Percentiles rank a stretch among this genome's conserved stretches.
Conservation (phyloP, 140 eudicot species). For the Ambrosia hybrid region DNA sequence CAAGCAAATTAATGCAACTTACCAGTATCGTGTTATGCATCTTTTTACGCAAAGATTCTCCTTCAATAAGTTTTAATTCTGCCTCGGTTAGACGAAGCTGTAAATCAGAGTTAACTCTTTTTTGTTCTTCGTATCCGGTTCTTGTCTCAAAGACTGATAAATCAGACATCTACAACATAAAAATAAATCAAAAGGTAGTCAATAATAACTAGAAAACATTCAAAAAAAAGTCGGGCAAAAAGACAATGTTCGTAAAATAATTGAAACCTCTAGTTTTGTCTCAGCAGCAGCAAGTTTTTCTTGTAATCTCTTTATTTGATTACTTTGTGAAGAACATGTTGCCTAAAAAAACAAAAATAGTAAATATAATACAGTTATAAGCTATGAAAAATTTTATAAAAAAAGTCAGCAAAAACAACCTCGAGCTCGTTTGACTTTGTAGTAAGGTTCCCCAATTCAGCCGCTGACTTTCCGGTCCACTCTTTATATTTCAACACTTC, state of each 20-base stretch:
- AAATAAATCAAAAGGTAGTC: neutral
- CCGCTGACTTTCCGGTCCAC: slow-evolving; percentile 49
- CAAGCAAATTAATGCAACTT: neutral
- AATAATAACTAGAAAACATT: too few relatives aligned
- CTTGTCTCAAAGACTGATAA: slow-evolving; percentile 65
- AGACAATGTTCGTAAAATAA: neutral
- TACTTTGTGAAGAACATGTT: slow-evolving; percentile 24
- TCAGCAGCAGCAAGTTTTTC: slow-evolving; percentile 76
- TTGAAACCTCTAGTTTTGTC: slow-evolving; percentile 65
- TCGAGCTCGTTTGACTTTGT: slow-evolving; percentile 63
- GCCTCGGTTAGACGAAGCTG: slow-evolving; percentile 70
- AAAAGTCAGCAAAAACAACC: slow-evolving; percentile 36
- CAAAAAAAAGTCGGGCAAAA: neutral
- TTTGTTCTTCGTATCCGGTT: slow-evolving; percentile 76
- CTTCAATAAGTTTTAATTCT: slow-evolving; percentile 71
- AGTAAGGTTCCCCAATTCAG: slow-evolving; percentile 63
- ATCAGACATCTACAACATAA: slow-evolving; percentile 62
- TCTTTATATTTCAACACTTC: slow-evolving; percentile 66
- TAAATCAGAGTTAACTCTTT: slow-evolving; percentile 47
- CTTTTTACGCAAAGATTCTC: slow-evolving; percentile 83
- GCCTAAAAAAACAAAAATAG: slow-evolving; percentile 35
- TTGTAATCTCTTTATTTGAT: slow-evolving; percentile 55
- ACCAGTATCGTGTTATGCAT: slow-evolving; percentile 92
- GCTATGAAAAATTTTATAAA: neutral
- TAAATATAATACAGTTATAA: slow-evolving; percentile 10